phyloP scores from a whole-genome alignment of 73 alveolate genomes.

The Durusdinium trenchii region DNA sequence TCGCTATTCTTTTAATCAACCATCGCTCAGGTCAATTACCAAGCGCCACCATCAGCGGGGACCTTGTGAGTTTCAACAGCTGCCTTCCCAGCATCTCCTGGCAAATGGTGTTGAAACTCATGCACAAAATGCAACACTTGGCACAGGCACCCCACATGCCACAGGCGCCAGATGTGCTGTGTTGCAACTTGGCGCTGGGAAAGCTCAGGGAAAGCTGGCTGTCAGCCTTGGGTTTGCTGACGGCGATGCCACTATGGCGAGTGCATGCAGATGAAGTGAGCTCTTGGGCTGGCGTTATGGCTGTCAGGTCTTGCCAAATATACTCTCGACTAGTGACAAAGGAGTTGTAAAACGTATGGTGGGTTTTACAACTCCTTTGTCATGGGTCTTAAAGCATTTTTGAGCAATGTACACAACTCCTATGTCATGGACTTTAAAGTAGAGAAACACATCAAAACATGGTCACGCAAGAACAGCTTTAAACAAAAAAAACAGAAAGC shows the following conservation, averaged over 20 bases:
- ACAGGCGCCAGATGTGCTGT: background rate
- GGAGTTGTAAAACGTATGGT: no score
- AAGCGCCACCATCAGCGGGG: background rate
- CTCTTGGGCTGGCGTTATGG: background rate
- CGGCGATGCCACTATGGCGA: background rate
- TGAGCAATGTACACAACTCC: no score
- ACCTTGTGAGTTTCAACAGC: background rate
- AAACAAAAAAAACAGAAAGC: no score
- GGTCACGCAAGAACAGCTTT: no score
- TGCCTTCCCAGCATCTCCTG: background rate
- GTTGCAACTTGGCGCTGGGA: conserved; percentile 53
- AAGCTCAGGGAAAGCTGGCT: background rate
- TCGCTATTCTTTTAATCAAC: no score
- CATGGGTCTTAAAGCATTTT: no score
- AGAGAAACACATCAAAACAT: no score
- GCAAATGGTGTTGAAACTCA: background rate
- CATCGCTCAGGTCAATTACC: background rate
- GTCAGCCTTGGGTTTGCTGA: background rate
- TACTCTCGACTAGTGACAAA: no score
- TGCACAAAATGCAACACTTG: background rate
- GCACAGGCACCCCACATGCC: no score
- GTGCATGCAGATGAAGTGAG: conserved; percentile 41
- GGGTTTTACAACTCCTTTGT: no score
- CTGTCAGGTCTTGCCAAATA: background rate
- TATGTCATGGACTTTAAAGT: no score